Evolutionary conservation across 2,329 filamentous ascomycete species (phyloP), one percentile per base, ranked within the genome.

Genomic region (Curvularia sp.): DNA sequence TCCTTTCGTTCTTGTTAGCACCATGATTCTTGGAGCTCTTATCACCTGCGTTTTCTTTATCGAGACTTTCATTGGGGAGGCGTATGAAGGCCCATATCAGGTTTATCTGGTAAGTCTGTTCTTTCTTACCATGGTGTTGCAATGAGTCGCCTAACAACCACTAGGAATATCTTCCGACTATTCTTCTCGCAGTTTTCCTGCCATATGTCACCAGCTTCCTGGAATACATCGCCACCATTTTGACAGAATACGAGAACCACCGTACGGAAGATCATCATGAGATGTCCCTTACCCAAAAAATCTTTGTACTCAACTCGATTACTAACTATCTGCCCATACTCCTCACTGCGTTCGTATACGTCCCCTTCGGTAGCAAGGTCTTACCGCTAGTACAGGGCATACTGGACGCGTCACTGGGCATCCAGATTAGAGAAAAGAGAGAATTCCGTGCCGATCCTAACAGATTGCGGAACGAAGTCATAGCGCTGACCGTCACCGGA

Each of bases 171-270:
- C 53, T 74, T 1, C 74, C 74, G 0, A 75, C 74, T 1, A 63
- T 74, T 7, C 34, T 75, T 23, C 67, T 75, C 7, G 72, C 72
- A 8, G 59, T 72, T 2, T 59, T 71, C 19, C 32, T 75, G 1
- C 74, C 72, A 10, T 74, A 72, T 39, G 72, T 70, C 23, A 74
- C 66, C 4, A 69, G 59, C 42, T 64, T 68, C 10, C 54, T 76
- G 0, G 69, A 74, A 46, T 49, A 60, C 15, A 60, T 72, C 12
- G 74, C 73, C 15, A 63, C 63, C n/a, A 53, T 45, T 19, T 59
- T 76, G 59, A 75, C 73, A 3, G 67, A 74, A 50, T 75, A 71
- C 49, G 73, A 76, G 39, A 75, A 76, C 39, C 71, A 76, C 46
- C 66, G 71, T 43, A 76, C 73, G 15, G 58, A 58, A 36, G 71